A percentile compares a stretch with the other conserved stretches of the same genome.
These are phyloP conservation scores for Monilinia vaccinii-corymbosi DNA, from an alignment of 2,329 filamentous ascomycete species.

Conservation along the genomic window DNA sequence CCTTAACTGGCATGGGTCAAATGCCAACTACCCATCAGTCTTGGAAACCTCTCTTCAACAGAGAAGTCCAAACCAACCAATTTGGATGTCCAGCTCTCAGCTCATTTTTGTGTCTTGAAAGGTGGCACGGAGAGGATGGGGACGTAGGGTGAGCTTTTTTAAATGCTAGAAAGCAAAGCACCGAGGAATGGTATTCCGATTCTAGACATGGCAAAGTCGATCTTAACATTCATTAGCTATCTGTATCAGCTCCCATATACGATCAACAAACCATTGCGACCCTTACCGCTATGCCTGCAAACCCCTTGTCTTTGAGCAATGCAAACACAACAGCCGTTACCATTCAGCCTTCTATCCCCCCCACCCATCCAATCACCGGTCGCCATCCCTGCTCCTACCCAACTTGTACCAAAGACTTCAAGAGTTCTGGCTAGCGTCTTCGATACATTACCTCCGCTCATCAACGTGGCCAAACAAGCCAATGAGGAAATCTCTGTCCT, in stretches of 20 bases:
- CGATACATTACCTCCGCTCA: not conserved
- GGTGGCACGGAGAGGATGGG: not conserved
- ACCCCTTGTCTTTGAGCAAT: not conserved
- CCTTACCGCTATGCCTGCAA: not conserved
- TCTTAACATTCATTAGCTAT: not conserved
- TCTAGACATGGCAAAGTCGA: too few relatives aligned
- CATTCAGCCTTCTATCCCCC: not conserved
- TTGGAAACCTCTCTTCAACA: not conserved
- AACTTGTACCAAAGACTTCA: not conserved
- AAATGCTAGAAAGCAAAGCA: too few relatives aligned
- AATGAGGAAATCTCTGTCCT: not conserved
- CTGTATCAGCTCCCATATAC: not conserved
- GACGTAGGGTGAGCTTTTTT: not conserved
- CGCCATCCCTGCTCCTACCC: not conserved
- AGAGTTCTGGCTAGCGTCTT: not conserved
- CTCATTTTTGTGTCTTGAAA: not conserved
- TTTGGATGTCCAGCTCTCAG: not conserved
- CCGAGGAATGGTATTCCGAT: too few relatives aligned
- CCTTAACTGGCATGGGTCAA: not conserved
- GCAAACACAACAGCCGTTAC: not conserved
- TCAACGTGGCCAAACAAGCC: not conserved
- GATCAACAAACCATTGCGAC: not conserved
- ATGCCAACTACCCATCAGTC: not conserved
- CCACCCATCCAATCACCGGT: not conserved
- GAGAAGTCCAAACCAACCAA: not conserved